Conservation (phyloP, 345 rosid species). For the Arabis alpina region DNA sequence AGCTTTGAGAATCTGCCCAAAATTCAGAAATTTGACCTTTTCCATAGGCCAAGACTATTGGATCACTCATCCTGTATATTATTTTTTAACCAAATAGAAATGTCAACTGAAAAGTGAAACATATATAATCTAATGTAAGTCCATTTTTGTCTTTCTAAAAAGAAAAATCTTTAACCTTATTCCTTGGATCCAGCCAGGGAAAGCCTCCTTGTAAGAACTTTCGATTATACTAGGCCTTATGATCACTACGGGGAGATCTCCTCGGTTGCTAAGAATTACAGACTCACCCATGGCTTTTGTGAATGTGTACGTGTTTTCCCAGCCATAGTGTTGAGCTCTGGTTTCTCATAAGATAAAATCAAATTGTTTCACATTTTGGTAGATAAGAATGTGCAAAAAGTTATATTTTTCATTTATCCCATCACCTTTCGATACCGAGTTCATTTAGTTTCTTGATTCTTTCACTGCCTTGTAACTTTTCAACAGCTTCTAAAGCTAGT, state of each 20-base stretch:
- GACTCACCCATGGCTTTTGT: conserved; percentile 92
- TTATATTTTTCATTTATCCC: not conserved
- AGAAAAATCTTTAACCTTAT: conserved; percentile 18
- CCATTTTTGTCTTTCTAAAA: not conserved
- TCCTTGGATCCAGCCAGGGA: conserved; percentile 96
- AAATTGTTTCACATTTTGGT: not conserved
- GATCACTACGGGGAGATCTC: conserved; percentile 54
- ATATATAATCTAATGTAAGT: not conserved
- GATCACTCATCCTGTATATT: conserved; percentile 43
- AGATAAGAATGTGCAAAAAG: not conserved
- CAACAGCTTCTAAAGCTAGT: conserved; percentile 40
- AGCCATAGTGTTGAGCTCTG: conserved; percentile 77
- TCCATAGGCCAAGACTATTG: conserved; percentile 44
- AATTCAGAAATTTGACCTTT: conserved; percentile 46
- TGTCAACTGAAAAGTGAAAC: not conserved
- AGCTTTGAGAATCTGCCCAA: conserved; percentile 29
- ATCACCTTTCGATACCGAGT: conserved; percentile 49
- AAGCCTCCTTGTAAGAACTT: conserved; percentile 86
- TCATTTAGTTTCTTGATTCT: conserved; percentile 42
- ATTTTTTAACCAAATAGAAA: not conserved
- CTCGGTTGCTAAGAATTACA: conserved; percentile 55
- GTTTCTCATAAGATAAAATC: not conserved
- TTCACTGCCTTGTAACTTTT: conserved; percentile 28
- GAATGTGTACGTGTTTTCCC: conserved; percentile 86
- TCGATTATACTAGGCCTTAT: conserved; percentile 69